Base-by-base conservation (phyloP, 2,329 filamentous ascomycete species). In the Diaporthe batatas region DNA sequence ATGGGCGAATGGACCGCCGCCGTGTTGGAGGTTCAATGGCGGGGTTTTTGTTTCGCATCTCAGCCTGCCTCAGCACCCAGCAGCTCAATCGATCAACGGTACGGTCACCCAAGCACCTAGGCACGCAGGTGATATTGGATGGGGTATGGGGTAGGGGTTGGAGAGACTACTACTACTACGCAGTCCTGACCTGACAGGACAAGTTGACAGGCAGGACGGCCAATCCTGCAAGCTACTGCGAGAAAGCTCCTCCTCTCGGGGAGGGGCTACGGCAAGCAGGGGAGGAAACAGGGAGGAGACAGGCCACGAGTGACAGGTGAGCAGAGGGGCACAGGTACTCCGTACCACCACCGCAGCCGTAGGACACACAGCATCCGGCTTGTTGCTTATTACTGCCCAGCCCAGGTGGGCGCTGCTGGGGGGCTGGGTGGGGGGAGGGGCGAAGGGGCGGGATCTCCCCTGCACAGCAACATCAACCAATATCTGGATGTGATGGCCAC, bases 31-130 rank as follows among this genome's bases (percentile, higher is more conserved):
- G 53, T 70, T 53, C 39, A 65, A 77, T 79, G 78, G 79, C 78
- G 79, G 79, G 79, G 79, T 72, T 79, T 77, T 78, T 78, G 79
- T 79, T 79, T 79, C 77, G 79, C 76, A 78, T 79, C 76, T 79
- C 76, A 59, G 73, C 70, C 59, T 57, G 47, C 62, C 42, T 51
- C 62, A 65, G 39, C 39, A 42, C 39, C 39, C 14, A 42, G 39
- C 39, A 16, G 11, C 39, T 14, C 44, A 2, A 11, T 49, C 62
- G 25, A 39, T 67, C 44, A 53, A 39, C 62, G n/a, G 44, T 51
- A 36, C 59, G 62, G 8, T 39, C 51, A 11, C 34, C 34, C 34
- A 36, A 36, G 10, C 3, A 39, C 34, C 34, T 36, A 36, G 39
- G 69, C 69, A 67, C 39, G 62, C 47, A 53, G 47, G 62, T 18